These are phyloP conservation scores for Pythium insidiosum DNA, from an alignment of 352 stramenopile species.

Conservation along the genomic window DNA sequence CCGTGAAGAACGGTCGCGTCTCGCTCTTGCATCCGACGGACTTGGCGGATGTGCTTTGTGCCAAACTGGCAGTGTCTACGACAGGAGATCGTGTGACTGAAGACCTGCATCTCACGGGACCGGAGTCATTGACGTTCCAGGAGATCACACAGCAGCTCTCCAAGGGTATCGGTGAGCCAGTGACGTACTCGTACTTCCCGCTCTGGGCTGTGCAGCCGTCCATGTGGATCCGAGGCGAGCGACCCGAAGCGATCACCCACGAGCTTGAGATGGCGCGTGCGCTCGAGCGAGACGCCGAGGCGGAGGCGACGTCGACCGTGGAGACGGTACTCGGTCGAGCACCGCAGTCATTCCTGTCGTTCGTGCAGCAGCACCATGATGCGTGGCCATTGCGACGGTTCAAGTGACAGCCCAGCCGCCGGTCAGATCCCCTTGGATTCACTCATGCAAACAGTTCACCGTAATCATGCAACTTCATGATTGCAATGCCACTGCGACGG, in stretches of 20 bases:
- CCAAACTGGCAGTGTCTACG: conserved; percentile 5
- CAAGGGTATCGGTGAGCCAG: conserved; percentile 23
- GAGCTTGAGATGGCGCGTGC: conserved; percentile 38
- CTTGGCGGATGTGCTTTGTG: conserved; percentile 35
- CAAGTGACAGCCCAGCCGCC: no score
- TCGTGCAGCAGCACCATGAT: no score
- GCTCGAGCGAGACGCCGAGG: conserved; percentile 34
- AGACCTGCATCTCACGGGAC: conserved; percentile 35
- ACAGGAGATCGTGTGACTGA: conserved; percentile 3
- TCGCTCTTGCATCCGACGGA: conserved; percentile 57
- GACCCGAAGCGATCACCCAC: conserved; percentile 45
- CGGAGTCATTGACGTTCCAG: conserved; percentile 45
- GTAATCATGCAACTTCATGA: no score
- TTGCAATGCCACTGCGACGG: no score
- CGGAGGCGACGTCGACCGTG: conserved; percentile 21
- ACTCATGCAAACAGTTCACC: no score
- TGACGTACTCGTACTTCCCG: conserved; percentile 59
- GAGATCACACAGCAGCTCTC: conserved; percentile 39
- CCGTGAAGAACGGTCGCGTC: conserved; percentile 43
- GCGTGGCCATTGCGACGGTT: no score
- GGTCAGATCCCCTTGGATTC: no score
- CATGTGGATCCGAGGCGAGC: conserved; percentile 62
- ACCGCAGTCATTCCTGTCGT: no score
- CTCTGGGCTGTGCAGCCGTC: conserved; percentile 67
- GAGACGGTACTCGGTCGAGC: conserved; percentile 31